Evolutionary conservation across 2,329 filamentous ascomycete genomes (phyloP).

Genomic region (Elsinoe fawcettii): DNA sequence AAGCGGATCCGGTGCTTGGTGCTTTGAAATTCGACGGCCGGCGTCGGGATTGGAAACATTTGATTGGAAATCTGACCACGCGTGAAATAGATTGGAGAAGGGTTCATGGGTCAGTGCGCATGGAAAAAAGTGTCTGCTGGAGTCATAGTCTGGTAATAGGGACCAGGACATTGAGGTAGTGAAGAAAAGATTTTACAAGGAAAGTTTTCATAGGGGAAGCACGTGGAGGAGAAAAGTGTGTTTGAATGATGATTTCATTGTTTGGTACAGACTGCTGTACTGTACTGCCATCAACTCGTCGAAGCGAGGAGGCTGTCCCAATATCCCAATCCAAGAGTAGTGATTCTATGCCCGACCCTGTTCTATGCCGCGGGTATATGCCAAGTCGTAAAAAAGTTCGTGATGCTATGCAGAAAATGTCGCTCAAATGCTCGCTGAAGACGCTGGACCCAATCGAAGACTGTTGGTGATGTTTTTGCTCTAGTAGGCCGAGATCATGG

Average conservation of each 20-base stretch:
- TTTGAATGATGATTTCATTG: constrained; percentile 9
- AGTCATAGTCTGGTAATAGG: background rate
- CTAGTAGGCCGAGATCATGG: constrained; percentile 15
- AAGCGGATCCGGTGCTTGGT: background rate
- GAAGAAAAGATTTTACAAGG: background rate
- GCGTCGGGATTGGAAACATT: no score
- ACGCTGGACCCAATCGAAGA: constrained; percentile 10
- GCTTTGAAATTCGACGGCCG: background rate
- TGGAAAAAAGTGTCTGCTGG: background rate
- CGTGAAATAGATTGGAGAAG: background rate
- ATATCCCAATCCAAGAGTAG: constrained; percentile 3
- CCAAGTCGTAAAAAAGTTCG: constrained; percentile 11
- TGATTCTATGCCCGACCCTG: constrained; percentile 7
- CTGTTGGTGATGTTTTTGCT: background rate
- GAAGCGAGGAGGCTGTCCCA: constrained; percentile 1
- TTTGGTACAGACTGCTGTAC: constrained; percentile 13
- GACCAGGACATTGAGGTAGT: background rate
- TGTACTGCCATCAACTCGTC: constrained; percentile 4
- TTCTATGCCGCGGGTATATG: constrained; percentile 3
- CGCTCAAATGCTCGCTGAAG: constrained; percentile 12
- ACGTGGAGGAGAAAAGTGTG: background rate
- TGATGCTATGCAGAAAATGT: constrained; percentile 7
- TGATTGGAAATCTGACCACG: background rate
- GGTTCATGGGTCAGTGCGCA: background rate
- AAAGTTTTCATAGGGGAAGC: background rate